Percentiles rank a stretch among this genome's conserved stretches.
Evolutionary conservation across 306 rosid genomes (phyloP).

Genomic region (Acacia melanoxylon): DNA sequence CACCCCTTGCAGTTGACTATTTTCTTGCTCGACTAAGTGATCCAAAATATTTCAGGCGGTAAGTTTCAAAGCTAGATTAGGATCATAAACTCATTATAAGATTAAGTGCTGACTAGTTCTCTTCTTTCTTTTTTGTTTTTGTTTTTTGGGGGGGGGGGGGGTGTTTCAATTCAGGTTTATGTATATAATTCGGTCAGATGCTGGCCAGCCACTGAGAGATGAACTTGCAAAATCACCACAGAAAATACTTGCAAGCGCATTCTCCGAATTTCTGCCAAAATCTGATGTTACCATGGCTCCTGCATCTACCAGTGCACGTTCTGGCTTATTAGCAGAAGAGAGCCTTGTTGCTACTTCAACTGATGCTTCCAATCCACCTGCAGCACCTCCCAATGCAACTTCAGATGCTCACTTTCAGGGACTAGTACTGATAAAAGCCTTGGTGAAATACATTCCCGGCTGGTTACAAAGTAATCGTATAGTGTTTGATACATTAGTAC

Average conservation of each 20-base stretch:
- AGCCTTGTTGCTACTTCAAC: constrained; percentile 56
- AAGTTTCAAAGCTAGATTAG: constrained; percentile 31
- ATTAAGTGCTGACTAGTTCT: constrained; percentile 28
- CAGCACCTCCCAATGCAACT: constrained; percentile 51
- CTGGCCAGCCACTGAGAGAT: constrained; percentile 93
- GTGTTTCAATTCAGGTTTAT: constrained; percentile 63
- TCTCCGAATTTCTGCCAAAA: constrained; percentile 74
- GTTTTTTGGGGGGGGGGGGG: background rate
- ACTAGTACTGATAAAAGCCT: constrained; percentile 79
- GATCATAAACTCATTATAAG: background rate
- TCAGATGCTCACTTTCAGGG: constrained; percentile 94
- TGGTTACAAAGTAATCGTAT: constrained; percentile 88
- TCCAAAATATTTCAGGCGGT: constrained; percentile 96
- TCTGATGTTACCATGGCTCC: constrained; percentile 61
- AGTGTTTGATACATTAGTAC: constrained; percentile 86
- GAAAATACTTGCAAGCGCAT: constrained; percentile 87
- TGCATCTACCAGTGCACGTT: constrained; percentile 59
- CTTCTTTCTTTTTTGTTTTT: background rate
- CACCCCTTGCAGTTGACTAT: constrained; percentile 83
- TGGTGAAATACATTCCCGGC: constrained; percentile 88
- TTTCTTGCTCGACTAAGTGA: constrained; percentile 90
- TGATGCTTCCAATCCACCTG: constrained; percentile 56
- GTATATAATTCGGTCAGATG: constrained; percentile 89
- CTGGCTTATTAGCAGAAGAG: constrained; percentile 65
- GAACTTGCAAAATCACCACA: constrained; percentile 98